Evolutionary conservation across 345 rosid genomes (phyloP).

Genomic region (Physaria fendleri): DNA sequence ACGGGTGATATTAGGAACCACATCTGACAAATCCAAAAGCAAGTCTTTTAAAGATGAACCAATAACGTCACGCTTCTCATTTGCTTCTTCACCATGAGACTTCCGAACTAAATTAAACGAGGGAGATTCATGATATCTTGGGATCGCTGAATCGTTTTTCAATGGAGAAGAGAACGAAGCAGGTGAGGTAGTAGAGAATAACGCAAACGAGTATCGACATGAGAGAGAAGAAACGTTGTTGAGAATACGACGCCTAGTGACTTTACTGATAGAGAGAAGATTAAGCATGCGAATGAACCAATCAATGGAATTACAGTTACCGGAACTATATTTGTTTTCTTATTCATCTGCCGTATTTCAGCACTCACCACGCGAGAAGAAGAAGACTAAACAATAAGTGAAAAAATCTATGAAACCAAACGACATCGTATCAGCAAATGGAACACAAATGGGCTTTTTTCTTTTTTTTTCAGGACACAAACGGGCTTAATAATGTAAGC

Average conservation of each 20-base stretch:
- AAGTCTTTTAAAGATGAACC: conserved; percentile 38
- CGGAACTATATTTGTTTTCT: neutral
- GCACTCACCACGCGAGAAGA: neutral
- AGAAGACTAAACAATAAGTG: neutral
- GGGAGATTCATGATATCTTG: conserved; percentile 29
- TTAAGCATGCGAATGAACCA: conserved; percentile 30
- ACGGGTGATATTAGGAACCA: conserved; percentile 53
- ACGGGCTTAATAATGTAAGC: neutral
- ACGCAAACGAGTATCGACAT: conserved; percentile 15
- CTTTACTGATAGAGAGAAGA: conserved; percentile 27
- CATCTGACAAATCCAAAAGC: conserved; percentile 49
- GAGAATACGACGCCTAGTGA: conserved; percentile 19
- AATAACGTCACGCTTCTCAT: conserved; percentile 21
- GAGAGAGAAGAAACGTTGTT: conserved; percentile 26
- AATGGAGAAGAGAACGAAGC: conserved; percentile 14
- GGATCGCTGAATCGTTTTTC: neutral
- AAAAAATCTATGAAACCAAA: neutral
- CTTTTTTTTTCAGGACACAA: neutral
- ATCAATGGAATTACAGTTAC: too few species aligned
- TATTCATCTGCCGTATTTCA: conserved; percentile 10
- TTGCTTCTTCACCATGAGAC: neutral
- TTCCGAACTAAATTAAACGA: conserved; percentile 18
- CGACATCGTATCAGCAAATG: neutral
- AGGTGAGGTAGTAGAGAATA: conserved; percentile 7
- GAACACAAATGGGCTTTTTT: neutral